These are phyloP conservation scores for Inosperma sp. DNA, from an alignment of 768 basidiomycete species.

Conservation along the genomic window DNA sequence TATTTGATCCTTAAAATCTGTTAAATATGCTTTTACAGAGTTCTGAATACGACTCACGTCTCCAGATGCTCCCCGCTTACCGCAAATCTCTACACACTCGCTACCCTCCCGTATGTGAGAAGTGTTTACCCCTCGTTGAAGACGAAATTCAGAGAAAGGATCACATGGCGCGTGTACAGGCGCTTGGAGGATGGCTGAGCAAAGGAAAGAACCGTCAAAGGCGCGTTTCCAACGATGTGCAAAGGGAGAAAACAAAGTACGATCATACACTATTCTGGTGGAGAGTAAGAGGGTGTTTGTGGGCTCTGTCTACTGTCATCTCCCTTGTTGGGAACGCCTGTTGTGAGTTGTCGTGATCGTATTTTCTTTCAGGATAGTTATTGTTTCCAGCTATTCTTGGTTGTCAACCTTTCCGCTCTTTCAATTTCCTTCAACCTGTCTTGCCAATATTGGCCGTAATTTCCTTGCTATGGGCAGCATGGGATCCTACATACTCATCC, in stretches of 20 bases:
- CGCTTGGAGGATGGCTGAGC: constrained; percentile 68
- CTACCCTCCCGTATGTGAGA: constrained; percentile 82
- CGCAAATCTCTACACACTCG: constrained; percentile 68
- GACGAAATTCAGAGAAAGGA: constrained; percentile 76
- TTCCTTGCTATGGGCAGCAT: constrained; percentile 75
- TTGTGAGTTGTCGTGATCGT: constrained; percentile 37
- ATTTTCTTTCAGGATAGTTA: neutral
- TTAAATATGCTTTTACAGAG: constrained; percentile 41
- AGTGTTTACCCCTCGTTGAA: constrained; percentile 75
- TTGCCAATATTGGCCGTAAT: constrained; percentile 49
- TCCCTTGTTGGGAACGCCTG: constrained; percentile 40
- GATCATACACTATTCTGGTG: constrained; percentile 52
- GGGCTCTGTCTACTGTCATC: constrained; percentile 45
- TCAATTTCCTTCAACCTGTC: constrained; percentile 31
- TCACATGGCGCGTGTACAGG: constrained; percentile 74
- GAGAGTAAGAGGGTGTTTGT: constrained; percentile 66
- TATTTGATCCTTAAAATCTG: constrained; percentile 3
- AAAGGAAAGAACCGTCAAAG: constrained; percentile 60
- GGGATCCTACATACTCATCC: constrained; percentile 79
- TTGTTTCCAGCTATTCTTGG: constrained; percentile 31
- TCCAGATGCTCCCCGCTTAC: constrained; percentile 66
- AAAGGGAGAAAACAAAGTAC: constrained; percentile 40
- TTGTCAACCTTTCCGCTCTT: constrained; percentile 24
- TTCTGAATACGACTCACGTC: constrained; percentile 61
- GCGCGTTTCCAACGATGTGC: constrained; percentile 36